Conservation (phyloP, 2,329 filamentous ascomycete species). For the Metarhizium guizhouense region DNA sequence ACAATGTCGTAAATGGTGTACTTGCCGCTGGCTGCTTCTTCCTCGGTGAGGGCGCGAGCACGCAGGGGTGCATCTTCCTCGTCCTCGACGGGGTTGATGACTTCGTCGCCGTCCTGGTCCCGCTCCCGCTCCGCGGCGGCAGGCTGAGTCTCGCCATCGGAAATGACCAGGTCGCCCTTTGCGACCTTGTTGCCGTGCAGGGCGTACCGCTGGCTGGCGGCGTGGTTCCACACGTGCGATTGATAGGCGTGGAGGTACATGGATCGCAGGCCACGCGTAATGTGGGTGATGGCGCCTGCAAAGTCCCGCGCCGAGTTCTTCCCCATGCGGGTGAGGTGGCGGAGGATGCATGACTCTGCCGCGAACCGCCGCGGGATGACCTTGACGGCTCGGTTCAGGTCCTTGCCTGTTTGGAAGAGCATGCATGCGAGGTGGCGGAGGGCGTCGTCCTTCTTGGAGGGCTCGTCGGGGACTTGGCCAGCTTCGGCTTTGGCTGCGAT, state of each 20-base stretch:
- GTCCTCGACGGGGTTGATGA: conserved; percentile 32
- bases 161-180: conserved; percentile 74
- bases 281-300: conserved; percentile 69
- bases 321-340: conserved; percentile 54
- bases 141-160: conserved; percentile 23
- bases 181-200: conserved; percentile 64
- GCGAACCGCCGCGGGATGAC: conserved; percentile 72
- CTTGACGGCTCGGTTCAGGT: conserved; percentile 51
- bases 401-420: conserved; percentile 56
- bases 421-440: conserved; percentile 71
- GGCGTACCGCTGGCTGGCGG: conserved; percentile 71
- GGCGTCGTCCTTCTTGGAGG: conserved; percentile 65
- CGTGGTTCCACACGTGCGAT: conserved; percentile 87
- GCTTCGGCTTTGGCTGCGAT: conserved; percentile 39
- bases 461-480: conserved; percentile 28
- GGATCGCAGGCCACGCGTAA: conserved; percentile 72
- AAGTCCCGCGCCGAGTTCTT: conserved; percentile 54
- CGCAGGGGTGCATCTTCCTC: conserved; percentile 38
- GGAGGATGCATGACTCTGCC: conserved; percentile 71
- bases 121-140: conserved; percentile 33
- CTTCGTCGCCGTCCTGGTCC: conserved; percentile 47
- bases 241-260: conserved; percentile 99
- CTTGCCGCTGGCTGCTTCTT: conserved; percentile 68
- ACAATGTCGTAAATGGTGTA: conserved; percentile 85
- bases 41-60: conserved; percentile 63